phyloP scores from a whole-genome alignment of 805 yeast genomes.

The Myxozyma udenii region DNA sequence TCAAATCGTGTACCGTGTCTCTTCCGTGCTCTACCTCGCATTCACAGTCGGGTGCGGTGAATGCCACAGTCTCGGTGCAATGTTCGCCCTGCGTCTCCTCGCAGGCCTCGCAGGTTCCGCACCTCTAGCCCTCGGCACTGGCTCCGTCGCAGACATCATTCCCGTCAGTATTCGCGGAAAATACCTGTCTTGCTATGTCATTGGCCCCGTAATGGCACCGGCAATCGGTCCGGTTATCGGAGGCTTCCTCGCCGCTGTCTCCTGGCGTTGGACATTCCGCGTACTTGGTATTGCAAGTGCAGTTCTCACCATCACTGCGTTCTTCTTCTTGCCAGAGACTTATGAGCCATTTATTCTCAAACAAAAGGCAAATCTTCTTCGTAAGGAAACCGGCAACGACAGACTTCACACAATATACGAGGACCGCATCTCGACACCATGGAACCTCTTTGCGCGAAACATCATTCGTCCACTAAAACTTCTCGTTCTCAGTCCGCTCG shows the following conservation, averaged over 20 bases:
- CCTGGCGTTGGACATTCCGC: constrained; percentile 68
- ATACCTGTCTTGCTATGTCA: constrained; percentile 55
- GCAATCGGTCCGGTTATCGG: constrained; percentile 48
- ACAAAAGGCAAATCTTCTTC: constrained; percentile 47
- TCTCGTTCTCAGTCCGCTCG: constrained; percentile 59
- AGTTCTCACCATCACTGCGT: constrained; percentile 45
- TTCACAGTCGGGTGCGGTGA: constrained; percentile 63
- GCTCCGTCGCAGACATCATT: constrained; percentile 60
- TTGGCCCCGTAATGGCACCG: constrained; percentile 64
- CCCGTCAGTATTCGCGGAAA: constrained; percentile 48
- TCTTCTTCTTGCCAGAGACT: constrained; percentile 53
- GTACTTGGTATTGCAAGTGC: constrained; percentile 56
- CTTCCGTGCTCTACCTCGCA: constrained; percentile 48
- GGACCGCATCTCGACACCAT: constrained; percentile 31
- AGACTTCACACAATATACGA: constrained; percentile 61
- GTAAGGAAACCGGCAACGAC: constrained; percentile 54
- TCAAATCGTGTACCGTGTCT: constrained; percentile 51
- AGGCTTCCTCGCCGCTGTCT: constrained; percentile 52
- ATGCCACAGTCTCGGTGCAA: constrained; percentile 52
- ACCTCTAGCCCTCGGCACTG: constrained; percentile 66
- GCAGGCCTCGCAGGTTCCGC: constrained; percentile 67
- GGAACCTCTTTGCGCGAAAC: constrained; percentile 37
- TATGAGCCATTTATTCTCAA: constrained; percentile 55
- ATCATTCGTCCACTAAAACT: constrained; percentile 55
- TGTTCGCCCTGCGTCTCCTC: constrained; percentile 57